Evolutionary conservation across 768 basidiomycete species (phyloP).

Genomic region (Peribolospora kevripleyi): DNA sequence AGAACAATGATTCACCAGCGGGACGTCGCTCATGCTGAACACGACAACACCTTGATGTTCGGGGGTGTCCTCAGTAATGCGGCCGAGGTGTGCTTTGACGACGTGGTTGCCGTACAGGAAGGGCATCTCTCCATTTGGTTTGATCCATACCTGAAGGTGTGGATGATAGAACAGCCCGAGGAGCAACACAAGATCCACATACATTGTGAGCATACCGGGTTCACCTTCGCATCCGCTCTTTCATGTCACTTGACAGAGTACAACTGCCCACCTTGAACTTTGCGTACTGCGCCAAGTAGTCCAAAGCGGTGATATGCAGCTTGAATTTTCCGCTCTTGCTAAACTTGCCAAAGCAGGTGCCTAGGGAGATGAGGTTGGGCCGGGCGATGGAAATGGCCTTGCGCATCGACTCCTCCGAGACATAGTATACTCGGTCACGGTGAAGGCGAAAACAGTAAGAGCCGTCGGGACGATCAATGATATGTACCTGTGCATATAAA

Average conservation of each 20-base stretch:
- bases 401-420: slow-evolving; percentile 81
- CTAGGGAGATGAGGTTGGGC: slow-evolving; percentile 71
- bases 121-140: slow-evolving; percentile 97
- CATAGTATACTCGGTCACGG: slow-evolving; percentile 86
- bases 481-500: slow-evolving; percentile 8
- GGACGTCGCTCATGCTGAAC: slow-evolving; percentile 84
- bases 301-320: slow-evolving; percentile 77
- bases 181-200: not conserved
- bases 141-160: slow-evolving; percentile 68
- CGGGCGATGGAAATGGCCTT: slow-evolving; percentile 76
- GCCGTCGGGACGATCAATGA: slow-evolving; percentile 83
- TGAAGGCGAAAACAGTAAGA: slow-evolving; percentile 79
- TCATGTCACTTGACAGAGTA: not conserved
- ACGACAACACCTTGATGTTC: slow-evolving; percentile 97
- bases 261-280: slow-evolving; percentile 61
- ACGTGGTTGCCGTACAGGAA: slow-evolving; percentile 98
- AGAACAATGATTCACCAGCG: slow-evolving; percentile 35
- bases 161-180: not conserved
- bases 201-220: not conserved
- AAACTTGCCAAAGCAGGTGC: slow-evolving; percentile 95
- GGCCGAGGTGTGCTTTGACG: slow-evolving; percentile 90
- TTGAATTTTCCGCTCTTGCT: slow-evolving; percentile 94
- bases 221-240: not conserved
- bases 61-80: slow-evolving; percentile 95
- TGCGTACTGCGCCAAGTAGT: slow-evolving; percentile 82